Evolutionary conservation across 2,329 filamentous ascomycete genomes (phyloP).

Genomic region (Fusarium marasasianum): DNA sequence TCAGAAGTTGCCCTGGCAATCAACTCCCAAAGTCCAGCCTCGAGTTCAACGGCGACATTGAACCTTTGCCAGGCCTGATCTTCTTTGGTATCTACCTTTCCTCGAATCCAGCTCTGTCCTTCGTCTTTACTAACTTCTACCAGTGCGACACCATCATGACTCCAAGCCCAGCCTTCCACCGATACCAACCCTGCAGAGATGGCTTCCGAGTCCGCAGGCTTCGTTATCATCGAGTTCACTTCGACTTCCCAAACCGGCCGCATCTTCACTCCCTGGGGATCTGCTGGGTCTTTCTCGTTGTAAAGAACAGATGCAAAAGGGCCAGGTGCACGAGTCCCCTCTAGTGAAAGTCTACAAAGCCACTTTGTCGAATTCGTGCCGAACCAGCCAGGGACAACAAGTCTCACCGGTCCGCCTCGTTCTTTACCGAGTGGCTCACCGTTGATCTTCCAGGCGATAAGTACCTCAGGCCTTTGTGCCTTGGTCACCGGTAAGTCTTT

Average conservation of each 20-base stretch:
- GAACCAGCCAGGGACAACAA: conserved; percentile 19
- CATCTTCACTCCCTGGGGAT: background rate
- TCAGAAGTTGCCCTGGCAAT: background rate
- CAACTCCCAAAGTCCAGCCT: background rate
- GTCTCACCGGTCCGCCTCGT: conserved; percentile 7
- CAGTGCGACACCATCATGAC: background rate
- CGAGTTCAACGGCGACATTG: background rate
- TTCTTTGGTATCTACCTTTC: background rate
- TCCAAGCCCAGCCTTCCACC: conserved; percentile 8
- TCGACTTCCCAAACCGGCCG: conserved; percentile 17
- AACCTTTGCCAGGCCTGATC: background rate
- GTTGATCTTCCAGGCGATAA: conserved; percentile 1
- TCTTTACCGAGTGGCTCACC: background rate
- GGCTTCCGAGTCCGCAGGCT: background rate
- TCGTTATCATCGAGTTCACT: conserved; percentile 20
- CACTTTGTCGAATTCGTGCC: conserved; percentile 23
- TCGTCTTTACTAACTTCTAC: background rate
- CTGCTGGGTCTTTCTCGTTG: conserved; percentile 2
- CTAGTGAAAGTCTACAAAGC: background rate
- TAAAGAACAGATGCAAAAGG: background rate
- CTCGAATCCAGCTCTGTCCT: background rate
- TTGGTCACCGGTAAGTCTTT: background rate
- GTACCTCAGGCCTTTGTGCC: background rate
- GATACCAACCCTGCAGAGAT: background rate
- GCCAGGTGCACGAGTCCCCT: background rate